Evolutionary conservation across 495 filamentous ascomycete genomes (phyloP).

Genomic region (Aspergillus campestris): DNA sequence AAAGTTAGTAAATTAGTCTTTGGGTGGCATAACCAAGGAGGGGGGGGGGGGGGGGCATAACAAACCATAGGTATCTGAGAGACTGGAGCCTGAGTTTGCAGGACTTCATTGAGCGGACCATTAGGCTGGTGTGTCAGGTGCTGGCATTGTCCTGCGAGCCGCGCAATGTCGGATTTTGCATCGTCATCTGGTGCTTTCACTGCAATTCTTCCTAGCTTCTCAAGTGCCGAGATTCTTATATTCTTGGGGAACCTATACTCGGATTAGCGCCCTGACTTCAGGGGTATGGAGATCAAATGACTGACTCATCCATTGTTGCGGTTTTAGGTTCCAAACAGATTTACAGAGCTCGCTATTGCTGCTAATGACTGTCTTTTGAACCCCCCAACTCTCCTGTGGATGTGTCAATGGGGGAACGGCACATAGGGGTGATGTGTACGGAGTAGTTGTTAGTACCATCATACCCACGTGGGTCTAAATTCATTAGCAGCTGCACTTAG

Average conservation of each 20-base stretch:
- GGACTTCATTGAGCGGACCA: constrained; percentile 30
- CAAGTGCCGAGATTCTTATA: constrained; percentile 56
- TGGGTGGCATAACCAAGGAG: not conserved
- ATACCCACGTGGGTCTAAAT: too few species aligned
- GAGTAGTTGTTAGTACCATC: too few species aligned
- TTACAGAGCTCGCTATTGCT: not conserved
- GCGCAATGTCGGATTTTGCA: constrained; percentile 54
- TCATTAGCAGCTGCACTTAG: too few species aligned
- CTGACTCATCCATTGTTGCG: constrained; percentile 13
- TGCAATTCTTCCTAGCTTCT: constrained; percentile 59
- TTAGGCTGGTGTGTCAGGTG: constrained; percentile 16
- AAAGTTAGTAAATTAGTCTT: constrained; percentile 19
- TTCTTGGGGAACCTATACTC: constrained; percentile 26
- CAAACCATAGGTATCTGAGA: constrained; percentile 47
- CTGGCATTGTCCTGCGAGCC: constrained; percentile 50
- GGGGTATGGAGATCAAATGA: not conserved
- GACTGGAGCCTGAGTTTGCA: constrained; percentile 30
- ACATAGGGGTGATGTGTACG: too few species aligned
- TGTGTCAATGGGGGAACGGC: too few species aligned
- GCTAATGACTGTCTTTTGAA: too few species aligned
- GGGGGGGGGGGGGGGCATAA: not conserved
- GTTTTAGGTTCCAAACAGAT: not conserved
- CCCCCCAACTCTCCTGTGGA: too few species aligned
- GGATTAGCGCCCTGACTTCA: constrained; percentile 4
- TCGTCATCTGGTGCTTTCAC: constrained; percentile 47